Evolutionary conservation across 2,329 filamentous ascomycete genomes (phyloP), one percentile per base, ranked within the genome.

Genomic region (Paraphaeosphaeria sporulosa): DNA sequence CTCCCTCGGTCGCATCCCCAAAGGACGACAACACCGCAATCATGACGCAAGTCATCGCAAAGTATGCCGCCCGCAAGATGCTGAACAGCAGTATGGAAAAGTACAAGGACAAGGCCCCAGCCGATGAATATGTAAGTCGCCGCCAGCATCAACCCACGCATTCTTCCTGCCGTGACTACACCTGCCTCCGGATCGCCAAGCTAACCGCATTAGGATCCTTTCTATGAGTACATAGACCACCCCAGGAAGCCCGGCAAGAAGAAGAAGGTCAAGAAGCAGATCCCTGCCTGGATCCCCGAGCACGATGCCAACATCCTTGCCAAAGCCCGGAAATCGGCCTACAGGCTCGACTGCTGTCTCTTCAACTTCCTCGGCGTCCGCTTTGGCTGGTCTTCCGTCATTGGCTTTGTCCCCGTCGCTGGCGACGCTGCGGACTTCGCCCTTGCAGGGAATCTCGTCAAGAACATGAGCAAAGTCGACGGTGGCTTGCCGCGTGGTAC

Each of bases 351-450:
- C 78, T 90, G 93, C 83, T 87, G 86, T 57, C 86, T 97, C 6
- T 96, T 94, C 82, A 93, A 87, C 72, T 87, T 92, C 73, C 87
- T 90, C 65, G 93, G 93, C 46, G 85, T 96, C 60, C 87, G 89
- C 59, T 94, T 98, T 73, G 95, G 95, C 57, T 97, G 93, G 93
- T 88, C 91, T 54, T 91, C 90, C 69, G 86, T 97, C 59, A 92
- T 98, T 70, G 95, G 90, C 15, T 75, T 98, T 8, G 78, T 98
- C 57, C 95, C 95, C 68, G 87, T 87, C 86, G 93, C 85, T 84
- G 91, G 65, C 19, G 68, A 72, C 58, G 66, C 47, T 19, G 46
- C 59, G 34, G 69, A 67, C 43, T 57, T 54, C 59, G 92, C 90
- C 21, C 60, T 77, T 9, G 57, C 73, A 6, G 81, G 93, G 61